phyloP scores from a whole-genome alignment of 2,329 filamentous ascomycete species.

The Zasmidium citrigriseum region DNA sequence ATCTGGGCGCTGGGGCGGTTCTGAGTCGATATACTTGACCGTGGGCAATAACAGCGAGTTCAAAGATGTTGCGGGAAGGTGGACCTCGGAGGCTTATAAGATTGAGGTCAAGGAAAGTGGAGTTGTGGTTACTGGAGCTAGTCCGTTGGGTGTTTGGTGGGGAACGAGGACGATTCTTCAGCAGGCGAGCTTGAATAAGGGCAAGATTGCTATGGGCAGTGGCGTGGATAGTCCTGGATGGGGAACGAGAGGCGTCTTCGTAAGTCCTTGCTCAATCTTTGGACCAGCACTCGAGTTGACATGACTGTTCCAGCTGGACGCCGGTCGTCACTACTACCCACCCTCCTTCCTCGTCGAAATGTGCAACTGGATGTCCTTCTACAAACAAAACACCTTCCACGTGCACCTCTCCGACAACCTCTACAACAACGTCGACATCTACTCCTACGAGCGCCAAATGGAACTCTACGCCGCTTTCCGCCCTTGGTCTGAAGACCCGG shows the following conservation, averaged over 20 bases:
- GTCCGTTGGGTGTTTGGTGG: conserved; percentile 60
- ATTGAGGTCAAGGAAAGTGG: conserved; percentile 44
- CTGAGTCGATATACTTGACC: conserved; percentile 48
- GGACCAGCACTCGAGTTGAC: too few species aligned
- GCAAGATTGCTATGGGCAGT: conserved; percentile 45
- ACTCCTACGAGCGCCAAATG: conserved; percentile 50
- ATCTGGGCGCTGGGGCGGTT: conserved; percentile 8
- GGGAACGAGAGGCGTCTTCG: conserved; percentile 30
- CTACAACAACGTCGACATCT: conserved; percentile 52
- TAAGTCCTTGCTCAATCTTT: conserved; percentile 2
- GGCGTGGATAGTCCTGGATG: conserved; percentile 54
- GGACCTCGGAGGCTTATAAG: conserved; percentile 53
- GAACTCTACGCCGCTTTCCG: conserved; percentile 59
- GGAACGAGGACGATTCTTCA: conserved; percentile 59
- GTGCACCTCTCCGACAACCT: conserved; percentile 61
- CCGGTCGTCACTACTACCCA: conserved; percentile 59
- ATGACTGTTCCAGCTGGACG: conserved; percentile 46
- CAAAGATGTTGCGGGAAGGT: conserved; percentile 48
- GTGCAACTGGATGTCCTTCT: conserved; percentile 62
- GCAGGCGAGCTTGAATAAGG: conserved; percentile 45
- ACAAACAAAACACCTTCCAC: conserved; percentile 62
- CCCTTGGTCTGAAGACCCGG: conserved; percentile 51
- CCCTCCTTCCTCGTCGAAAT: conserved; percentile 57
- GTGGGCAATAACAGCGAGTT: conserved; percentile 44
- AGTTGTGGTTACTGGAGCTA: conserved; percentile 54